Percentiles rank a stretch among this genome's conserved stretches.
Conservation (phyloP, 2,329 filamentous ascomycete genomes). For the Hypoxylon sp. region DNA sequence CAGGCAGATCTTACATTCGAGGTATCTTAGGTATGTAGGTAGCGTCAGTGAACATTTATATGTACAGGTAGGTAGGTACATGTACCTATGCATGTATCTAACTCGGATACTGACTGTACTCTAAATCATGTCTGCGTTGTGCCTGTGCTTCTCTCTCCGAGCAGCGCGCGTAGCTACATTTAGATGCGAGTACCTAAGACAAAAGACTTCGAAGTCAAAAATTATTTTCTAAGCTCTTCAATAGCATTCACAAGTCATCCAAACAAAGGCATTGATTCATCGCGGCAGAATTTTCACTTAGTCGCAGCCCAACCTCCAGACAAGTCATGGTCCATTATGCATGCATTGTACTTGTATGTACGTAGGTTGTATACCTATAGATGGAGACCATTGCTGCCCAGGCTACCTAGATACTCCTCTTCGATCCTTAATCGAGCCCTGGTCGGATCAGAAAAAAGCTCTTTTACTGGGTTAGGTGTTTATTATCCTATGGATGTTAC, state of each 20-base stretch:
- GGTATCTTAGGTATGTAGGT: not conserved
- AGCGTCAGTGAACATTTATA: too few species aligned
- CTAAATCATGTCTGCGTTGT: not conserved
- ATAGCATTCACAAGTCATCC: not conserved
- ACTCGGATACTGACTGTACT: too few species aligned
- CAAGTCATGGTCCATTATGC: conserved; percentile 22
- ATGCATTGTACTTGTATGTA: conserved; percentile 23
- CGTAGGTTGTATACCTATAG: not conserved
- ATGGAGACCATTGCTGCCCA: conserved; percentile 39
- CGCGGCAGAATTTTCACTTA: conserved; percentile 13
- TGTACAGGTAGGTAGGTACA: not conserved
- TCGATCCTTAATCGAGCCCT: conserved; percentile 25
- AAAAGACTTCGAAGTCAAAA: not conserved
- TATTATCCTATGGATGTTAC: conserved; percentile 14
- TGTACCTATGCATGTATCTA: too few species aligned
- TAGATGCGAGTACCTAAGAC: not conserved
- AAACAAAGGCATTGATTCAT: conserved; percentile 23
- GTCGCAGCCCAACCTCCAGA: conserved; percentile 38
- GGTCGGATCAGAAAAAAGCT: conserved; percentile 25
- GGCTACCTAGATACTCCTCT: conserved; percentile 18
- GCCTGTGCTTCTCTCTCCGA: not conserved
- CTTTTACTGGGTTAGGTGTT: conserved; percentile 36
- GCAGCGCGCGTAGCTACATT: not conserved
- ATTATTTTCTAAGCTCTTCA: not conserved
- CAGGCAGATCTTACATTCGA: conserved; percentile 9